Evolutionary conservation across 805 yeast species (phyloP).

Genomic region (Sugiyamaella smithiae): DNA sequence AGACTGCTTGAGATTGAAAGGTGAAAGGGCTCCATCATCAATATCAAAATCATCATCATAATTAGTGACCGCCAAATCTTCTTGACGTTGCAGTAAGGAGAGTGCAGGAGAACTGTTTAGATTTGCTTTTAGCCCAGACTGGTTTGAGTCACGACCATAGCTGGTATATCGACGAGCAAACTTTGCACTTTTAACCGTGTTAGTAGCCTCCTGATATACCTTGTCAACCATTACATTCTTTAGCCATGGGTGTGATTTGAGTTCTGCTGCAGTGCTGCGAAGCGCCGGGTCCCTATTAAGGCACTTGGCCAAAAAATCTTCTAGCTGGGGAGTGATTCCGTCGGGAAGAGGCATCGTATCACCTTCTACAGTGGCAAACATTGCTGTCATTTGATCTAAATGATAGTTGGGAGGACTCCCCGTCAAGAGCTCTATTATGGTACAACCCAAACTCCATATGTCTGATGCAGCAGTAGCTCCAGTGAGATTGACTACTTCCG

Average conservation of each 20-base stretch:
- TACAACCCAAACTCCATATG: conserved; percentile 86
- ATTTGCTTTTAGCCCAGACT: background rate
- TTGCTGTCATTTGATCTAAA: conserved; percentile 69
- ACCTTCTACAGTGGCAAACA: conserved; percentile 79
- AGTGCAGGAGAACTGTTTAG: background rate
- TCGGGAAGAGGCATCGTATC: conserved; percentile 68
- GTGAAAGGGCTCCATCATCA: background rate
- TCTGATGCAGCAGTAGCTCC: conserved; percentile 89
- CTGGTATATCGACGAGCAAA: background rate
- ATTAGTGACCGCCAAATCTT: background rate
- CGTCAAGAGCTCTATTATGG: conserved; percentile 79
- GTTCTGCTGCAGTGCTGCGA: conserved; percentile 53
- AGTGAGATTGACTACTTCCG: conserved; percentile 81
- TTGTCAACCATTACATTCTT: conserved; percentile 14
- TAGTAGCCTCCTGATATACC: conserved; percentile 28
- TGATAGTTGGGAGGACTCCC: conserved; percentile 87
- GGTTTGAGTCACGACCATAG: background rate
- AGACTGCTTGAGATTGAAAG: background rate
- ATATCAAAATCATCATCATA: conserved; percentile 1
- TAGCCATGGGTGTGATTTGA: conserved; percentile 65
- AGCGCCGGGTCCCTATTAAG: conserved; percentile 65
- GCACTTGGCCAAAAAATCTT: conserved; percentile 63
- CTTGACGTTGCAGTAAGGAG: background rate
- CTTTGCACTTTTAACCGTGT: conserved; percentile 24
- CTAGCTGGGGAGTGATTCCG: conserved; percentile 38